These are phyloP conservation scores for Uromyces viciae-fabae DNA, from an alignment of 1,284 basidiomycete genomes.

Conservation along the genomic window DNA sequence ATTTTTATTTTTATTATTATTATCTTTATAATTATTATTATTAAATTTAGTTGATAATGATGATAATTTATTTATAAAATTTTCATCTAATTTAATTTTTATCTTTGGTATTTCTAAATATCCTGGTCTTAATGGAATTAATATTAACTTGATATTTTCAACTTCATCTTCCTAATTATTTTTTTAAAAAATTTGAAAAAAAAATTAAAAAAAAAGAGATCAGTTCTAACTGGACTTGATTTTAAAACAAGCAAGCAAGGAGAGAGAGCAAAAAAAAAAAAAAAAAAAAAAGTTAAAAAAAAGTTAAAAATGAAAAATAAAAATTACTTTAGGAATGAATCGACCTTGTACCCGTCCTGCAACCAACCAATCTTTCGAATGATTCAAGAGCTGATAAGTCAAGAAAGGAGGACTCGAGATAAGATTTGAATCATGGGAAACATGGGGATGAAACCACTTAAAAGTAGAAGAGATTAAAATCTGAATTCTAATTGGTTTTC, in stretches of 20 bases:
- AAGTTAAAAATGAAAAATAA: neutral
- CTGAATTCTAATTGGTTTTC: conserved; percentile 12
- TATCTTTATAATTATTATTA: neutral
- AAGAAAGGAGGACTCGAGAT: neutral
- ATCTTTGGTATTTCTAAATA: conserved; percentile 4
- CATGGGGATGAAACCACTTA: neutral
- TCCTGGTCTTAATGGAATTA: conserved; percentile 16
- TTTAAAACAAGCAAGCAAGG: neutral
- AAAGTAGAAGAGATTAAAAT: conserved; percentile 17
- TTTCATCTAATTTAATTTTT: neutral
- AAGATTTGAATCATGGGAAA: no score
- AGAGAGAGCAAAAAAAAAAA: neutral
- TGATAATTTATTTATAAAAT: neutral
- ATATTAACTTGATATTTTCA: neutral
- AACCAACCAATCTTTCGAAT: conserved; percentile 16
- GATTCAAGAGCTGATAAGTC: conserved; percentile 18
- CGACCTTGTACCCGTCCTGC: conserved; percentile 10
- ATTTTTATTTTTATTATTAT: neutral
- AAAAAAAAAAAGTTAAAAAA: neutral
- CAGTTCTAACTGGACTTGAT: no score
- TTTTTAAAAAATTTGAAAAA: neutral
- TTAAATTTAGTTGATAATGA: neutral
- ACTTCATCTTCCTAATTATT: neutral
- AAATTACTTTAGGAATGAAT: conserved; percentile 17
- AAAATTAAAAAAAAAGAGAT: neutral